A percentile compares a stretch with the other conserved stretches of the same genome.
Evolutionary conservation across 257 asterid genomes (phyloP).

Genomic region (Cinchona pubescens): DNA sequence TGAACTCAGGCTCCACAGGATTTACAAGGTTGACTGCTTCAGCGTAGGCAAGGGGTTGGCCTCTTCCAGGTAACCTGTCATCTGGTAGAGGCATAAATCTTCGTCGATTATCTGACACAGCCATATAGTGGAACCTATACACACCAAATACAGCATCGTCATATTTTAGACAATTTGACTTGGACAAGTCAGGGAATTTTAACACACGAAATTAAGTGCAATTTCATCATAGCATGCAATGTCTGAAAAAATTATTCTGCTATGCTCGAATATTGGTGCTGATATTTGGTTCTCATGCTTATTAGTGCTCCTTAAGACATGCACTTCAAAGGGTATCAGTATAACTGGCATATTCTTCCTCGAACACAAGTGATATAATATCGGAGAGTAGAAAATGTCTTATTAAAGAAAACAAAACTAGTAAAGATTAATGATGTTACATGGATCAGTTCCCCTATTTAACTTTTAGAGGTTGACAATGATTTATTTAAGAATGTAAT

Average conservation of each 20-base stretch:
- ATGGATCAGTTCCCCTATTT: background rate
- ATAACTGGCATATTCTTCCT: background rate
- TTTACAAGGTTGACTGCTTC: slow-evolving; percentile 74
- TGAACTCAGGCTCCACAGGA: slow-evolving; percentile 62
- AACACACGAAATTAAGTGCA: background rate
- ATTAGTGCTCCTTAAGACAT: background rate
- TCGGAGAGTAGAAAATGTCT: background rate
- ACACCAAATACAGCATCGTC: slow-evolving; percentile 4
- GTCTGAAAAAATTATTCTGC: background rate
- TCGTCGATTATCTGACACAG: slow-evolving; percentile 59
- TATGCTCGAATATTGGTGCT: background rate
- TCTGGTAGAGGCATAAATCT: slow-evolving; percentile 81
- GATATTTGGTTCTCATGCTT: background rate
- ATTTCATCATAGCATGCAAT: background rate
- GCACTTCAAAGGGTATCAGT: background rate
- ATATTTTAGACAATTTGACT: background rate
- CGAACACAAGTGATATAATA: background rate
- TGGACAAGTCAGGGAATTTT: background rate
- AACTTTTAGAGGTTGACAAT: background rate
- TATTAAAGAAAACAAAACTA: background rate
- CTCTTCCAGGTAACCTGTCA: slow-evolving; percentile 59
- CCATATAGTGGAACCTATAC: slow-evolving; percentile 75
- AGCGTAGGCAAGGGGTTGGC: slow-evolving; percentile 60
- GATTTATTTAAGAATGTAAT: background rate
- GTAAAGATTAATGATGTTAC: background rate